Evolutionary conservation across 2,329 filamentous ascomycete species (phyloP).

Genomic region (Aspergillus sp.): DNA sequence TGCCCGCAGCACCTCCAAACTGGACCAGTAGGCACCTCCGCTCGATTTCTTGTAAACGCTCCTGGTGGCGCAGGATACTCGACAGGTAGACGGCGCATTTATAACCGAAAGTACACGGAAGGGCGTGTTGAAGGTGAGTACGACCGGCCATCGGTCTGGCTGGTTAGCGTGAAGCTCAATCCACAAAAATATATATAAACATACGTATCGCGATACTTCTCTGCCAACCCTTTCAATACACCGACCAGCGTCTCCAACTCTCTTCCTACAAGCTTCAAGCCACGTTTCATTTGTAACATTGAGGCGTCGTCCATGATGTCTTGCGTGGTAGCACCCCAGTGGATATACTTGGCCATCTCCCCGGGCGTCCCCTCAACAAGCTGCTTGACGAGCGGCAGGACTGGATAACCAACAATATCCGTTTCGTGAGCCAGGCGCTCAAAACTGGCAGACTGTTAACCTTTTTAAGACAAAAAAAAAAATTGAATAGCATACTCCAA

Average conservation of each 20-base stretch:
- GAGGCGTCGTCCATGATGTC: slow-evolving; percentile 58
- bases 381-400: slow-evolving; percentile 52
- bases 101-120: slow-evolving; percentile 55
- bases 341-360: slow-evolving; percentile 45
- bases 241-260: slow-evolving; percentile 19
- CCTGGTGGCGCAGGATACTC: slow-evolving; percentile 48
- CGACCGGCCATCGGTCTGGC: slow-evolving; percentile 53
- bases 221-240: background rate
- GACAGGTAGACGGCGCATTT: slow-evolving; percentile 49
- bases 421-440: slow-evolving; percentile 46
- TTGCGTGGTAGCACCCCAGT: slow-evolving; percentile 59
- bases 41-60: slow-evolving; percentile 50
- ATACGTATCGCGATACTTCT: slow-evolving; percentile 5
- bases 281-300: slow-evolving; percentile 51
- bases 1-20: slow-evolving; percentile 58
- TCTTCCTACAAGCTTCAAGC: slow-evolving; percentile 41
- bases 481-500: background rate
- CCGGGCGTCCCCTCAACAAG: slow-evolving; percentile 37
- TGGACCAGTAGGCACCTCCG: slow-evolving; percentile 52
- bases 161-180: background rate
- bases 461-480: background rate
- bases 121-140: slow-evolving; percentile 56
- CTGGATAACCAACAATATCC: slow-evolving; percentile 56
- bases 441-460: slow-evolving; percentile 16
- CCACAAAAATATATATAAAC: background rate